Evolutionary conservation across 495 filamentous ascomycete species (phyloP).

Genomic region (Hypomontagnella submonticulosa): DNA sequence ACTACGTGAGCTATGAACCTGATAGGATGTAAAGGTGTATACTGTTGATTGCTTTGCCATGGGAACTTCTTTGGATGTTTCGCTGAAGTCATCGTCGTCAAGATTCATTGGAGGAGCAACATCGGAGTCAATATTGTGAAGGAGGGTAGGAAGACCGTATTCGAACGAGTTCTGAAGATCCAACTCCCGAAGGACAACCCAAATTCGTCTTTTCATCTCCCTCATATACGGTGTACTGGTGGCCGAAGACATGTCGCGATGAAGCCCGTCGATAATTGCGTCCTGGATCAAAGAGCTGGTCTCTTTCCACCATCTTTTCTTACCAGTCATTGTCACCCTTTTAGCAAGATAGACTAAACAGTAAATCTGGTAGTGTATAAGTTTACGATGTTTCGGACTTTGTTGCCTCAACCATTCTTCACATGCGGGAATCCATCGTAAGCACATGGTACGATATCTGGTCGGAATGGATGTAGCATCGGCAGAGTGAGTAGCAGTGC

Average conservation of each 20-base stretch:
- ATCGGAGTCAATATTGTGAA: constrained; percentile 53
- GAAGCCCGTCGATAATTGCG: constrained; percentile 66
- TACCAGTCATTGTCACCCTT: constrained; percentile 57
- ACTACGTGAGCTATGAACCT: constrained; percentile 53
- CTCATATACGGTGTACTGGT: constrained; percentile 63
- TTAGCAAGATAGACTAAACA: constrained; percentile 59
- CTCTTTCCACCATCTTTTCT: constrained; percentile 66
- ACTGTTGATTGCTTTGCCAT: constrained; percentile 46
- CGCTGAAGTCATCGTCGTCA: constrained; percentile 58
- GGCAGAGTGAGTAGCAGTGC: constrained; percentile 46
- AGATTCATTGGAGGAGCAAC: constrained; percentile 54
- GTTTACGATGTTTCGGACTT: constrained; percentile 55
- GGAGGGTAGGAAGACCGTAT: constrained; percentile 64
- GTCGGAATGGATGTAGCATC: constrained; percentile 14
- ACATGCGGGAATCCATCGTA: constrained; percentile 53
- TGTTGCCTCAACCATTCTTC: constrained; percentile 53
- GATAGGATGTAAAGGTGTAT: constrained; percentile 57
- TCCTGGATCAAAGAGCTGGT: constrained; percentile 66
- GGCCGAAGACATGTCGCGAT: constrained; percentile 59
- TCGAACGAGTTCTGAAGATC: constrained; percentile 70
- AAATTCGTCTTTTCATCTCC: constrained; percentile 74
- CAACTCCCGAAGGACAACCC: constrained; percentile 70
- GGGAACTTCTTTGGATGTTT: constrained; percentile 53
- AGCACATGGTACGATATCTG: constrained; percentile 41
- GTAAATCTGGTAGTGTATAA: constrained; percentile 59